These are phyloP conservation scores for Pseudogymnoascus pannorum DNA, from an alignment of 2,329 filamentous ascomycete genomes.

Conservation along the genomic window DNA sequence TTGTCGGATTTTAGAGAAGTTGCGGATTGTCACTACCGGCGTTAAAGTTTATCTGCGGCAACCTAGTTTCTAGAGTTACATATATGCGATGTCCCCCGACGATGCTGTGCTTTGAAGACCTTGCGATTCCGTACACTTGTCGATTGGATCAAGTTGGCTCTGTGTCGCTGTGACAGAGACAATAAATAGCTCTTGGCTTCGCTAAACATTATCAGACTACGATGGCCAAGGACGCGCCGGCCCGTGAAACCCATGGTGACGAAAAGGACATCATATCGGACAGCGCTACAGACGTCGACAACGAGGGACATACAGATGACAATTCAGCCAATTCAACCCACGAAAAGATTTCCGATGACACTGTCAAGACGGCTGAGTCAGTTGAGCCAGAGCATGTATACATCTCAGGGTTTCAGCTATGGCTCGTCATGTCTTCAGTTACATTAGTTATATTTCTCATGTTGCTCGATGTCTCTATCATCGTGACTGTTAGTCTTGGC, in stretches of 20 bases:
- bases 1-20: background rate
- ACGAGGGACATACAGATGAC: background rate
- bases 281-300: constrained; percentile 1
- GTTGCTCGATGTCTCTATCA: constrained; percentile 20
- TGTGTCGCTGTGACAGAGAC: background rate
- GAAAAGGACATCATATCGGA: background rate
- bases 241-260: background rate
- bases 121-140: background rate
- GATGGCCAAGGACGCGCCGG: background rate
- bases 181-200: background rate
- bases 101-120: background rate
- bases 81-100: background rate
- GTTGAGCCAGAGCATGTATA: constrained; percentile 18
- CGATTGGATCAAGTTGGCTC: background rate
- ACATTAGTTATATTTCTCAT: constrained; percentile 21
- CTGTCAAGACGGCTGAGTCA: constrained; percentile 8
- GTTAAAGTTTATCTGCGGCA: background rate
- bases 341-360: constrained; percentile 1
- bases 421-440: constrained; percentile 15
- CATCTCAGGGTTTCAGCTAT: constrained; percentile 19
- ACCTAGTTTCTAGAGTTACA: background rate
- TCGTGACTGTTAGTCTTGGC: constrained; percentile 36
- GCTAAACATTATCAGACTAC: background rate
- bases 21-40: background rate
- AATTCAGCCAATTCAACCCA: background rate